Conservation (phyloP, 2,329 filamentous ascomycete genomes). For the Penicillium verrucosum region DNA sequence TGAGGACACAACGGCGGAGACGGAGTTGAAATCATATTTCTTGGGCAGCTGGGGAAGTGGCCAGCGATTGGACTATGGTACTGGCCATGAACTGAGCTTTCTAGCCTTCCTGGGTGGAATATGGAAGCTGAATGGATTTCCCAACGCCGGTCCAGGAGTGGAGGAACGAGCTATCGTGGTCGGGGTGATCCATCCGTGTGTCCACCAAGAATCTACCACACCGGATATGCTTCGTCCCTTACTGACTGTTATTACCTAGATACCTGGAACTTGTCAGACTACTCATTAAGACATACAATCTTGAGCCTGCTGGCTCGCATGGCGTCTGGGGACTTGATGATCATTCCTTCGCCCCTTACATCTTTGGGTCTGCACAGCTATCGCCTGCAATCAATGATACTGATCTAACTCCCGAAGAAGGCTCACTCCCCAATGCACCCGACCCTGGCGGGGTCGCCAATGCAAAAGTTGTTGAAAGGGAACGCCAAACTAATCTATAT, state of each 20-base stretch:
- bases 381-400: constrained; percentile 67
- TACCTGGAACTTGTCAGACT: constrained; percentile 77
- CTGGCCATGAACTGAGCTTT: constrained; percentile 93
- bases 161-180: constrained; percentile 77
- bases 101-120: constrained; percentile 83
- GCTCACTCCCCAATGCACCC: constrained; percentile 69
- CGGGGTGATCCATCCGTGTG: constrained; percentile 76
- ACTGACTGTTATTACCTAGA: constrained; percentile 41
- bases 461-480: constrained; percentile 59
- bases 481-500: constrained; percentile 75
- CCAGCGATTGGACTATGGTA: constrained; percentile 90
- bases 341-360: constrained; percentile 89
- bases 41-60: constrained; percentile 82
- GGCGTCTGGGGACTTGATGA: constrained; percentile 99
- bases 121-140: constrained; percentile 85
- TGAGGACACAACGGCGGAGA: constrained; percentile 49
- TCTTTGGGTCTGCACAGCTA: constrained; percentile 90
- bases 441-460: constrained; percentile 69
- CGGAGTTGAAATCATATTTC: constrained; percentile 75
- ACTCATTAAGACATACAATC: constrained; percentile 83
- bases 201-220: constrained; percentile 20
- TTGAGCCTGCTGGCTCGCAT: constrained; percentile 93
- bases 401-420: constrained; percentile 69
- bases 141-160: constrained; percentile 51
- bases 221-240: constrained; percentile 2